These are phyloP conservation scores for Thecaphora frezii DNA, from an alignment of 1,284 basidiomycete genomes.

Conservation along the genomic window DNA sequence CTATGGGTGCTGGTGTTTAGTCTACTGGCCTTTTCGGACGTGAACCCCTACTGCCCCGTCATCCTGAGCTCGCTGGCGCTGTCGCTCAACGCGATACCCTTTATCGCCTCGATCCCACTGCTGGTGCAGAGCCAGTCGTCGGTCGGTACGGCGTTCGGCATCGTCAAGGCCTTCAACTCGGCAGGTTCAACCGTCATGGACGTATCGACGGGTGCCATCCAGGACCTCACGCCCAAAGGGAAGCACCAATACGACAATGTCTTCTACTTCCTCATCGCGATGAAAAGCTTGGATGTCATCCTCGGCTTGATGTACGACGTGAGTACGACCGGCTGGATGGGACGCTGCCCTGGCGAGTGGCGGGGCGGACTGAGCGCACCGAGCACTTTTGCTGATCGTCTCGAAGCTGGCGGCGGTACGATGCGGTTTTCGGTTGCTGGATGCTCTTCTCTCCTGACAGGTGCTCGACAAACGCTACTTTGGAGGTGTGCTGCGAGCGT, in stretches of 20 bases:
- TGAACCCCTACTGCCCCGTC: constrained; percentile 60
- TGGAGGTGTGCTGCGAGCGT: constrained; percentile 54
- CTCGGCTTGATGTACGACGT: constrained; percentile 58
- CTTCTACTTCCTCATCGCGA: constrained; percentile 61
- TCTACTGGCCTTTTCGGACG: constrained; percentile 60
- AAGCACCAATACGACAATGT: constrained; percentile 58
- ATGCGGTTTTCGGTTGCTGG: too few relatives aligned
- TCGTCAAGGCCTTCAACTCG: constrained; percentile 61
- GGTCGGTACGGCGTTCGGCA: constrained; percentile 61
- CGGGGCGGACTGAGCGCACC: too few relatives aligned
- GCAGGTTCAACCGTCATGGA: constrained; percentile 59
- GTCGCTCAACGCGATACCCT: constrained; percentile 60
- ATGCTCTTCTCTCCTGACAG: too few relatives aligned
- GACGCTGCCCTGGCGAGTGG: too few relatives aligned
- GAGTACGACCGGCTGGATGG: too few relatives aligned
- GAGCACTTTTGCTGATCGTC: too few relatives aligned
- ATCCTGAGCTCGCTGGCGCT: constrained; percentile 59
- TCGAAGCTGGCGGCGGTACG: too few relatives aligned
- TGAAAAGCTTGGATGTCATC: constrained; percentile 60
- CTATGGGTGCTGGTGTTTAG: constrained; percentile 61
- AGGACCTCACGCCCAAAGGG: constrained; percentile 57
- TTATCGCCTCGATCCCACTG: constrained; percentile 61
- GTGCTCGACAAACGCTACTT: constrained; percentile 48
- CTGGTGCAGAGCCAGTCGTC: constrained; percentile 59
- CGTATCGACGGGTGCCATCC: constrained; percentile 60